Evolutionary conservation across 2,329 filamentous ascomycete species (phyloP), one percentile per base, ranked within the genome.

Genomic region (Trichoderma sp.): DNA sequence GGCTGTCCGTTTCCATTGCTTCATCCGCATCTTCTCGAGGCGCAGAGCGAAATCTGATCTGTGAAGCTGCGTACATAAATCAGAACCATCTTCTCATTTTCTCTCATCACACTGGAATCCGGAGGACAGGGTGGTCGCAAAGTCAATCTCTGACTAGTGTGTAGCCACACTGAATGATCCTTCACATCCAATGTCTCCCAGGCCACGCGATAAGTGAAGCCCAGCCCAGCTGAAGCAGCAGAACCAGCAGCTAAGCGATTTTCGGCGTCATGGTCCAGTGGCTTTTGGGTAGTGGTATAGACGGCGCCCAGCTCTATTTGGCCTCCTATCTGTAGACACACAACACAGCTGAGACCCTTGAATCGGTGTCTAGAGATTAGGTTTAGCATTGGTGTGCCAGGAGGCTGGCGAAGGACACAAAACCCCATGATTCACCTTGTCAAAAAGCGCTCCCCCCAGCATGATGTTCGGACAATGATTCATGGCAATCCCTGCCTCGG

Each of bases 241-340:
- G 14, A 24, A 34, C 26, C 34, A 17, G 28, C 21, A 34, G 7
- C n/a, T 30, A 62, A 10, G 48, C 58, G 24, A 52, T 44, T 44
- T 30, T 14, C 50, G 54, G 19, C 28, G 60, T 19, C 19, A 19
- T 3, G 19, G 14, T 21, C 50, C 41, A 47, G 50, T 63, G 28
- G 28, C 60, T 63, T 47, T 9, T 28, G 15, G 43, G 54, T 63
- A 41, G 48, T 39, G 48, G 39, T 5, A 4, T n/a, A 10, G 14
- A 52, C 26, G 50, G 60, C 48, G 60, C 28, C 39, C 50, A 63
- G 34, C 39, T 55, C 26, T 63, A 19, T 55, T 55, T 12, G 21
- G 30, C 19, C 39, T 47, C 21, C 21, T 24, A 24, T 24, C 21
- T 21, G 34, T 14, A 14, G 7, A 12, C 10, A 55, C 34, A 28